Conservation (phyloP, 768 basidiomycete species). For the Suillus subaureus region DNA sequence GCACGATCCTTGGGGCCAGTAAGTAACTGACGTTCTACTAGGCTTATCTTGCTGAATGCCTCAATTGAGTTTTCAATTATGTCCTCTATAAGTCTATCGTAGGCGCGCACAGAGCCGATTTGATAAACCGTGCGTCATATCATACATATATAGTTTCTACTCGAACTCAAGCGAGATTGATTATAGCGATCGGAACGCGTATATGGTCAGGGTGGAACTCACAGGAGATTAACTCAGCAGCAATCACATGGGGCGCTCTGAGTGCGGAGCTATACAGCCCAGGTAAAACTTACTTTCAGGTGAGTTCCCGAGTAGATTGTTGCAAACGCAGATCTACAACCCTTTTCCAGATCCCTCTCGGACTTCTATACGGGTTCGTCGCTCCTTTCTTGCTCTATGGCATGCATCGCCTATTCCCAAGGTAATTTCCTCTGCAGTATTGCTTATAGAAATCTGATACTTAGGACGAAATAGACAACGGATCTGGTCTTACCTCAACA, state of each 20-base stretch:
- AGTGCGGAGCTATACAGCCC: slow-evolving; percentile 53
- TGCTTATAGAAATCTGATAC: slow-evolving; percentile 1
- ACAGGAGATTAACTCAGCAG: slow-evolving; percentile 54
- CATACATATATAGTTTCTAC: background rate
- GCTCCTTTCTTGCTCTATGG: slow-evolving; percentile 32
- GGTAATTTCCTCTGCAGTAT: slow-evolving; percentile 19
- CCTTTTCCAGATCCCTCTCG: slow-evolving; percentile 18
- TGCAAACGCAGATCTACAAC: background rate
- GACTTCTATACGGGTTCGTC: slow-evolving; percentile 34
- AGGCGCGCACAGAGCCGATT: slow-evolving; percentile 13
- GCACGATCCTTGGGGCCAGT: slow-evolving; percentile 54
- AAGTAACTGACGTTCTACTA: slow-evolving; percentile 10
- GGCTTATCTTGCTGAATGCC: background rate
- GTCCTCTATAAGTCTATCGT: slow-evolving; percentile 23
- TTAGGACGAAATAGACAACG: slow-evolving; percentile 7
- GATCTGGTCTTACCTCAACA: slow-evolving; percentile 28
- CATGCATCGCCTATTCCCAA: slow-evolving; percentile 21
- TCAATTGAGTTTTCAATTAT: slow-evolving; percentile 21
- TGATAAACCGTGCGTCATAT: slow-evolving; percentile 14
- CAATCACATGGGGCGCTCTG: slow-evolving; percentile 57
- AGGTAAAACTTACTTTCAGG: slow-evolving; percentile 47
- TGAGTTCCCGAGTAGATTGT: slow-evolving; percentile 31
- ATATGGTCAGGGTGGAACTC: slow-evolving; percentile 43
- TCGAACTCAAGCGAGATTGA: slow-evolving; percentile 9
- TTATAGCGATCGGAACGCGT: slow-evolving; percentile 18